Conservation (phyloP, 2,329 filamentous ascomycete species). For the Paracorniculantispora psalliotae region DNA sequence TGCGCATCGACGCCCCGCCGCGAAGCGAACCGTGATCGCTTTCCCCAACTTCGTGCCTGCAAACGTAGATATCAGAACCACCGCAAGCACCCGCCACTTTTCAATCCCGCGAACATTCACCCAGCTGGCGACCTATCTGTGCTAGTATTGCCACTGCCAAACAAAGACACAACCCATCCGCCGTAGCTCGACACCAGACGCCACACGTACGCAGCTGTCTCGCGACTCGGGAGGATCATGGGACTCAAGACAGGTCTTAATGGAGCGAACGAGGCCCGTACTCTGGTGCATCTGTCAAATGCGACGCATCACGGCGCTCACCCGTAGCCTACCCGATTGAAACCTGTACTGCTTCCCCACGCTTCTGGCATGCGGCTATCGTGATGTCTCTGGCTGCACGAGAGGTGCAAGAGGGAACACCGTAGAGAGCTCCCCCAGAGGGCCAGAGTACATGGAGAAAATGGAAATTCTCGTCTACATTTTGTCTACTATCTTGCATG, state of each 20-base stretch:
- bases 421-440: not conserved
- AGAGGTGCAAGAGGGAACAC: not conserved
- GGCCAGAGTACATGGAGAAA: too few relatives aligned
- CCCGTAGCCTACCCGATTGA: not conserved
- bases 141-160: not conserved
- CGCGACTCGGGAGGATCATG: not conserved
- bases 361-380: not conserved
- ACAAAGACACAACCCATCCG: not conserved
- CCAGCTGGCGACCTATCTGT: not conserved
- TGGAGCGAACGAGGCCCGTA: not conserved
- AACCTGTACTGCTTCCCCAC: not conserved
- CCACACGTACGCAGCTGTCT: too few relatives aligned
- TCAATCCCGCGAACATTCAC: not conserved
- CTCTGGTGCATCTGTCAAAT: not conserved
- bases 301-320: not conserved
- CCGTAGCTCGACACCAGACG: not conserved
- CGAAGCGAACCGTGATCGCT: not conserved
- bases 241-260: not conserved
- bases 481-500: too few relatives aligned
- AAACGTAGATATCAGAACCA: not conserved
- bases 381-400: not conserved
- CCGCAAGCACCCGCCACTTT: not conserved
- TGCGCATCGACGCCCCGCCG: not conserved
- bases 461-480: too few relatives aligned
- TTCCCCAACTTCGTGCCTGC: not conserved